phyloP scores from a whole-genome alignment of 768 basidiomycete genomes.

The Tricholoma terreum region DNA sequence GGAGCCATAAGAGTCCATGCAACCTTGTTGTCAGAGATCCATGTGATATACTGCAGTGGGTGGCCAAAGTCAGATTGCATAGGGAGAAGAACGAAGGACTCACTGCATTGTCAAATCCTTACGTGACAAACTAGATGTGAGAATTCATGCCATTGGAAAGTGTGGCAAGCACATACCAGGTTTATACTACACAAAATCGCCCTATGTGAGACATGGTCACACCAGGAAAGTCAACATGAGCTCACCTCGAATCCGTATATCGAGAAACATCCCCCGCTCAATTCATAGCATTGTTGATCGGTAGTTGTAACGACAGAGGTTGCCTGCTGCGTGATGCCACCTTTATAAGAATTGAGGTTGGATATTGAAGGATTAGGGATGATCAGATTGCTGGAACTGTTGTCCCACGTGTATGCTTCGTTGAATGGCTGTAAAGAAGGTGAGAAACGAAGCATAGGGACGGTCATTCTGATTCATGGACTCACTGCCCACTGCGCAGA shows the following conservation, averaged over 20 bases:
- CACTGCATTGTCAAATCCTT: conserved; percentile 66
- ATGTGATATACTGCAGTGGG: conserved; percentile 69
- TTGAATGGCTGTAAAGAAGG: conserved; percentile 61
- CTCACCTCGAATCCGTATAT: conserved; percentile 77
- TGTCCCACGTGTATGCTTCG: conserved; percentile 64
- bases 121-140: neutral
- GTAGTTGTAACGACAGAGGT: conserved; percentile 71
- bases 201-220: neutral
- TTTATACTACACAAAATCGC: conserved; percentile 32
- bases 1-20: conserved; percentile 75
- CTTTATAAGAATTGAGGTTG: conserved; percentile 59
- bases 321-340: conserved; percentile 73
- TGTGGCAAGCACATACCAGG: conserved; percentile 27
- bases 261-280: conserved; percentile 55
- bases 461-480: conserved; percentile 8
- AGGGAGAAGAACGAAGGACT: conserved; percentile 17
- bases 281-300: conserved; percentile 68
- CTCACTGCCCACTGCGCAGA: conserved; percentile 80
- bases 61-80: neutral
- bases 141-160: neutral
- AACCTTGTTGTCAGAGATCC: conserved; percentile 66
- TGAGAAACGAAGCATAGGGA: neutral
- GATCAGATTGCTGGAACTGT: conserved; percentile 55
- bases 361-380: conserved; percentile 56
- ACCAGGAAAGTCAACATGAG: neutral